Evolutionary conservation across 306 rosid genomes (phyloP).

Genomic region (Cucumis hystrix): DNA sequence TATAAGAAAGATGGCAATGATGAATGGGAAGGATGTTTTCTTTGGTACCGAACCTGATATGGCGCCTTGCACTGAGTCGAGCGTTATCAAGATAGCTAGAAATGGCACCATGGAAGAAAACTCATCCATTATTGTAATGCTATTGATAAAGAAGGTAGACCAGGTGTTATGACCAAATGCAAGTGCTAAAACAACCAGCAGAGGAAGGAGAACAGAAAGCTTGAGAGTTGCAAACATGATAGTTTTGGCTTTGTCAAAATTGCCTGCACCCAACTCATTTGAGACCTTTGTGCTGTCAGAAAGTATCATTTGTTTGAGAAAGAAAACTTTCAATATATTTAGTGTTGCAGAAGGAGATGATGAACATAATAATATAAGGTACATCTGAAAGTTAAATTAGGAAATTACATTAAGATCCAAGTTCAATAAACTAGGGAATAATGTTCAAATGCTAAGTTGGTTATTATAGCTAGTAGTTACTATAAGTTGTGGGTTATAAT

Average conservation of each 20-base stretch:
- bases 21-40: not conserved
- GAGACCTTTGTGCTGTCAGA: constrained; percentile 57
- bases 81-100: constrained; percentile 41
- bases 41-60: constrained; percentile 41
- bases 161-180: constrained; percentile 38
- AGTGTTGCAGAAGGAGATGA: not conserved
- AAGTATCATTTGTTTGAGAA: not conserved
- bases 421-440: not conserved
- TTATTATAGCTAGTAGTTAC: too few species aligned
- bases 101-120: constrained; percentile 65
- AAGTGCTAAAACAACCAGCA: constrained; percentile 32
- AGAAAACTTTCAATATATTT: not conserved
- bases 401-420: not conserved
- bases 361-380: not conserved
- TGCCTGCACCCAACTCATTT: constrained; percentile 12
- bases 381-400: not conserved
- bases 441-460: too few species aligned
- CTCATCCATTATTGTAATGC: constrained; percentile 17
- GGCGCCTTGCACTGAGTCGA: constrained; percentile 61
- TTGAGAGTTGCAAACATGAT: constrained; percentile 58
- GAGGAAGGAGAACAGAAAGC: constrained; percentile 48
- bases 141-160: constrained; percentile 39
- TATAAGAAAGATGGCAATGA: not conserved
- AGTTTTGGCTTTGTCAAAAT: constrained; percentile 32
- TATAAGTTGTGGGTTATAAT: too few species aligned